Percentiles rank a stretch among this genome's conserved stretches.
These are phyloP conservation scores for Gracilaria caudata DNA, from an alignment of 23 red algal genomes.

Conservation along the genomic window DNA sequence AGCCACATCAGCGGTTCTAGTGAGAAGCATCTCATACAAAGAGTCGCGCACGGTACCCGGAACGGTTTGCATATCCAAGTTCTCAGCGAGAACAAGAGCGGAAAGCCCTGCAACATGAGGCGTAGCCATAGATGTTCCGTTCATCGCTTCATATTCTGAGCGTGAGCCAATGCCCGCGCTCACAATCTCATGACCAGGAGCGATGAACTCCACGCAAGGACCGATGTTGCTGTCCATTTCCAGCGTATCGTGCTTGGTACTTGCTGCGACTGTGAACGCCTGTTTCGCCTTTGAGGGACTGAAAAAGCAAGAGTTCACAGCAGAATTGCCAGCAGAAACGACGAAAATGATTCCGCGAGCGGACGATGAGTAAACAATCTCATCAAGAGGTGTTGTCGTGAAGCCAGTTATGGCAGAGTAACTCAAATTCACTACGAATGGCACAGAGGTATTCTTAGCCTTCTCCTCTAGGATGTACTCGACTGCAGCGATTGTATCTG, in stretches of 20 bases:
- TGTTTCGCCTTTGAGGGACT: constrained; percentile 55
- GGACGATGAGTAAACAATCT: constrained; percentile 43
- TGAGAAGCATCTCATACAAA: constrained; percentile 40
- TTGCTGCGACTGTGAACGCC: constrained; percentile 50
- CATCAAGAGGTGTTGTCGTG: constrained; percentile 47
- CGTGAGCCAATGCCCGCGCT: constrained; percentile 47
- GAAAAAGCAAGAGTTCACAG: constrained; percentile 62
- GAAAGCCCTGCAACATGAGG: constrained; percentile 57
- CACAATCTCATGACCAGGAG: constrained; percentile 55
- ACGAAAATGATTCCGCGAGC: constrained; percentile 53
- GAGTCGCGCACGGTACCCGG: constrained; percentile 12
- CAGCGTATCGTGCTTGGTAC: constrained; percentile 25
- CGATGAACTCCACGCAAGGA: constrained; percentile 64
- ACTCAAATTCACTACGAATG: constrained; percentile 60
- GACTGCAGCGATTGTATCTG: constrained; percentile 50
- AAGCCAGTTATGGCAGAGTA: constrained; percentile 49
- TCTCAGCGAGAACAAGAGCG: constrained; percentile 58
- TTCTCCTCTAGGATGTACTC: constrained; percentile 32
- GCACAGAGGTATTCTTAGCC: constrained; percentile 13
- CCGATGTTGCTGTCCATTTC: constrained; percentile 55
- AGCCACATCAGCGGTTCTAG: constrained; percentile 18
- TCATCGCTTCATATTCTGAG: constrained; percentile 25
- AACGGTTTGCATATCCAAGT: background rate
- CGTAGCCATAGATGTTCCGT: constrained; percentile 65
- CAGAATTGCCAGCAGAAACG: constrained; percentile 60